Percentiles rank a stretch among this genome's conserved stretches.
Conservation (phyloP, 345 rosid species). For the Bruguiera sexangula region DNA sequence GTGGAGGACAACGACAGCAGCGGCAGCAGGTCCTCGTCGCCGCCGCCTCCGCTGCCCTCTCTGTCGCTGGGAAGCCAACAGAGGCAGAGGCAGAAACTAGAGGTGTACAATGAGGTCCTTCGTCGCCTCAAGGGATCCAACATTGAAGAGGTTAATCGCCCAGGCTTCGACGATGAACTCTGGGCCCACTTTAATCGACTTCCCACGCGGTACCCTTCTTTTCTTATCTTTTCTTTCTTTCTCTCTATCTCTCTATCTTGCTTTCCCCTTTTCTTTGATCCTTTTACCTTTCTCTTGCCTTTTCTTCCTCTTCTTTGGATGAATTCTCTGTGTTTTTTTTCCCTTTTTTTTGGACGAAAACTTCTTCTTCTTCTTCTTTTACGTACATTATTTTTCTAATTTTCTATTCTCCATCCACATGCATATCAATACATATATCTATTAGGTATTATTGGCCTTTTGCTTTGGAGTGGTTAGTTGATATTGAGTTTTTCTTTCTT, state of each 20-base stretch:
- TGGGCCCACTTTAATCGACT: constrained; percentile 94
- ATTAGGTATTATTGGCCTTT: no score
- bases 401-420: no score
- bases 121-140: constrained; percentile 59
- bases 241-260: no score
- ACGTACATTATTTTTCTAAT: no score
- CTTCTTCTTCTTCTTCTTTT: no score
- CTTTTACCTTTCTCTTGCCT: not conserved
- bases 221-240: not conserved
- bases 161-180: constrained; percentile 73
- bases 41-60: constrained; percentile 27
- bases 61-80: constrained; percentile 42
- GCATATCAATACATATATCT: no score
- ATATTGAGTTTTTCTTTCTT: no score
- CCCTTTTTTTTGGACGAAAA: no score
- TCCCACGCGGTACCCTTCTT: constrained; percentile 59
- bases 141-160: constrained; percentile 47
- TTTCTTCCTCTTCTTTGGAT: not conserved
- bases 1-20: constrained; percentile 61
- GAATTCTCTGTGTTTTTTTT: no score
- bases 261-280: not conserved
- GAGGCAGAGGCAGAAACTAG: constrained; percentile 56
- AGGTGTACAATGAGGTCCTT: constrained; percentile 66
- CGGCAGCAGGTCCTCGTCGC: constrained; percentile 48
- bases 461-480: no score